Percentiles rank a stretch among this genome's conserved stretches.
Conservation (phyloP, 768 basidiomycete species). For the Tephrocybe sp. region DNA sequence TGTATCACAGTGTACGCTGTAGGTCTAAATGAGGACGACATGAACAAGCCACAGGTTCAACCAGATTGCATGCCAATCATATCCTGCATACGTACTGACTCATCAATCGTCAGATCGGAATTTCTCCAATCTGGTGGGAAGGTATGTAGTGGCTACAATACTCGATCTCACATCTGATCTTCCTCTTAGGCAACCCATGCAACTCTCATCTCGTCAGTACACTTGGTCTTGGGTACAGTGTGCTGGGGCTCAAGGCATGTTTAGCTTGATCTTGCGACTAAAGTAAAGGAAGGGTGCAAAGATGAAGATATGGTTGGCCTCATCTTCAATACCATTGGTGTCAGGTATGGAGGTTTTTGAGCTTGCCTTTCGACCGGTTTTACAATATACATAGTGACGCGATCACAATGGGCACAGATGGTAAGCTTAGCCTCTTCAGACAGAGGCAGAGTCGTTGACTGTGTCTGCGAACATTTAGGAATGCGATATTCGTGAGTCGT, state of each 20-base stretch:
- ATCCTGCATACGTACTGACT: neutral
- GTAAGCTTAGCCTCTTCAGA: slow-evolving; percentile 33
- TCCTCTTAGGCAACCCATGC: slow-evolving; percentile 73
- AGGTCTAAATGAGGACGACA: slow-evolving; percentile 74
- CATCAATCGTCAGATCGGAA: slow-evolving; percentile 60
- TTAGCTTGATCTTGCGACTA: slow-evolving; percentile 75
- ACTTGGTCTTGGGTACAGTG: neutral
- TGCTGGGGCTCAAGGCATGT: neutral
- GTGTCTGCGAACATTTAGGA: slow-evolving; percentile 38
- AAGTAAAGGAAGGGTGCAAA: slow-evolving; percentile 80
- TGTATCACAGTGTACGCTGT: slow-evolving; percentile 64
- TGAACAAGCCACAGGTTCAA: slow-evolving; percentile 77
- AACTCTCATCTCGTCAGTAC: slow-evolving; percentile 71
- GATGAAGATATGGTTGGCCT: slow-evolving; percentile 80
- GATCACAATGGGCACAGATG: slow-evolving; percentile 88
- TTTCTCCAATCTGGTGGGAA: slow-evolving; percentile 92
- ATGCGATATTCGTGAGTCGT: slow-evolving; percentile 83
- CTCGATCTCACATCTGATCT: neutral
- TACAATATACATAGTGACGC: slow-evolving; percentile 55
- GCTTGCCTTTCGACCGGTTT: neutral
- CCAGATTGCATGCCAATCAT: neutral
- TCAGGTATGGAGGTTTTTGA: slow-evolving; percentile 52
- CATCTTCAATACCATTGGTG: slow-evolving; percentile 82
- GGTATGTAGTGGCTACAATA: slow-evolving; percentile 36
- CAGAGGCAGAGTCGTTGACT: neutral